phyloP scores from a whole-genome alignment of 2,329 filamentous ascomycete species.

The Fusarium sp. region DNA sequence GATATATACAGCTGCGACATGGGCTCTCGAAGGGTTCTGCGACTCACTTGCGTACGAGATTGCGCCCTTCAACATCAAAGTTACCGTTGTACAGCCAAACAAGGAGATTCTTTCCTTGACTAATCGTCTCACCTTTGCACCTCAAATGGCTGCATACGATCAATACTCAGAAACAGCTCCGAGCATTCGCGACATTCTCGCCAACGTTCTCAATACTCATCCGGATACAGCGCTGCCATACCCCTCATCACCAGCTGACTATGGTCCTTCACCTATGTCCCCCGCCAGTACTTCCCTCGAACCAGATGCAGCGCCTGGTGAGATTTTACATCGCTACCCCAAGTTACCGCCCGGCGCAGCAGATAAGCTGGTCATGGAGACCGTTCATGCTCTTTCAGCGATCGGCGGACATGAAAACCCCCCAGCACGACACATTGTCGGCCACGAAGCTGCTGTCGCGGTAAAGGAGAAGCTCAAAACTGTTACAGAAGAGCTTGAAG shows the following conservation, averaged over 20 bases:
- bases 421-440: conserved; percentile 92
- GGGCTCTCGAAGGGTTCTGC: conserved; percentile 95
- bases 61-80: conserved; percentile 94
- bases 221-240: conserved; percentile 66
- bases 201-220: conserved; percentile 79
- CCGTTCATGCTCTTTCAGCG: conserved; percentile 87
- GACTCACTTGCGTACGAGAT: conserved; percentile 96
- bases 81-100: conserved; percentile 95
- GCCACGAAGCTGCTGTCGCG: conserved; percentile 83
- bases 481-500: conserved; percentile 93
- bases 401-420: conserved; percentile 97
- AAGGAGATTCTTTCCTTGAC: conserved; percentile 90
- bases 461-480: conserved; percentile 98
- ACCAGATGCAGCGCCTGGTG: conserved; percentile 47
- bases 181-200: conserved; percentile 83
- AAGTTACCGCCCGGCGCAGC: conserved; percentile 73
- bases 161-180: conserved; percentile 68
- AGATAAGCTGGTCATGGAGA: conserved; percentile 83
- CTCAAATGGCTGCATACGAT: conserved; percentile 69
- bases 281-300: conserved; percentile 46
- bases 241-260: conserved; percentile 36
- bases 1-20: conserved; percentile 91
- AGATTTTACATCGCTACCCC: conserved; percentile 76
- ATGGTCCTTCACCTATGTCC: conserved; percentile 44
- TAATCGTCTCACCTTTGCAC: conserved; percentile 86